Conservation (phyloP, 2,329 filamentous ascomycete genomes). For the Scedosporium boydii region DNA sequence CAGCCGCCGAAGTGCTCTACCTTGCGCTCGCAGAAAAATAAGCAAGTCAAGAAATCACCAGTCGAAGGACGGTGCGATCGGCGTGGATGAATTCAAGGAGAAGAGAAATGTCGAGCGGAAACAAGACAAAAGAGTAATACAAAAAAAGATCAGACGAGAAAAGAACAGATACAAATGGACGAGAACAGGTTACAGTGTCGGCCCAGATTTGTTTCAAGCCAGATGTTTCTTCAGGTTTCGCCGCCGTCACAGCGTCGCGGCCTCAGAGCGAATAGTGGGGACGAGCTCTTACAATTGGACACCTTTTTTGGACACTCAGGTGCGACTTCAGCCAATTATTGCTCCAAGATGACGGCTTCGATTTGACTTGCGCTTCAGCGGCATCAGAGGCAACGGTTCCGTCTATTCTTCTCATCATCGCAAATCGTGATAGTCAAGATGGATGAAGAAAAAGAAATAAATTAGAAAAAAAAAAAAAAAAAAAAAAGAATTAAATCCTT, state of each 20-base stretch:
- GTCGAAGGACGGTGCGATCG: neutral
- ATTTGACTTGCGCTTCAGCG: neutral
- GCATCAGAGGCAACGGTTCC: neutral
- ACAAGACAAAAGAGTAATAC: neutral
- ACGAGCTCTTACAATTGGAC: neutral
- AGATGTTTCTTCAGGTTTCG: slow-evolving; percentile 1
- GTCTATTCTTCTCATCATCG: neutral
- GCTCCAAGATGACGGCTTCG: too few relatives aligned
- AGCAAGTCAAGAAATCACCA: neutral
- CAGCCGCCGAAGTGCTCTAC: slow-evolving; percentile 1
- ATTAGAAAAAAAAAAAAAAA: too few relatives aligned
- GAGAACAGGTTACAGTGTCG: neutral
- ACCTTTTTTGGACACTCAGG: neutral
- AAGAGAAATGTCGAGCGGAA: neutral
- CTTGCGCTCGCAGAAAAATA: neutral
- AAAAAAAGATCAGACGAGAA: neutral
- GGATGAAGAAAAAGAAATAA: too few relatives aligned
- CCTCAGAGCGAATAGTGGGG: neutral
- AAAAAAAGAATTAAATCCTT: too few relatives aligned
- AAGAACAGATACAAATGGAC: neutral
- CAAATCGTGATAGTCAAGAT: too few relatives aligned
- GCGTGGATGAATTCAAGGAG: neutral
- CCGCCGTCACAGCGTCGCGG: neutral
- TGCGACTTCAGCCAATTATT: neutral
- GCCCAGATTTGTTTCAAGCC: neutral